Conservation (phyloP, 2,329 filamentous ascomycete genomes). For the Ramichloridium luteum region DNA sequence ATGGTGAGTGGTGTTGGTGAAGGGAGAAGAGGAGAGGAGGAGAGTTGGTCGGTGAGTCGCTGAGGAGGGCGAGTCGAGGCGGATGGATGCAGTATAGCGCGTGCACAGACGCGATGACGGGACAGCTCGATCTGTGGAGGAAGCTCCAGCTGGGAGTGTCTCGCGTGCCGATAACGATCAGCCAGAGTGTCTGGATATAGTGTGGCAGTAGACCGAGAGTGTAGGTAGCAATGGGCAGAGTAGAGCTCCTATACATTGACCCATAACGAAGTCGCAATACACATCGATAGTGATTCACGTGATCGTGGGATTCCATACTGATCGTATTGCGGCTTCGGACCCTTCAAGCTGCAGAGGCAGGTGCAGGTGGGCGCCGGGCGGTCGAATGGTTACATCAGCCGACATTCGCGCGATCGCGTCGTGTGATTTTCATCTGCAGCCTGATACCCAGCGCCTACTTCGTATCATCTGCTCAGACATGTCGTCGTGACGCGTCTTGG, state of each 20-base stretch:
- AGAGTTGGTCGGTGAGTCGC: constrained; percentile 3
- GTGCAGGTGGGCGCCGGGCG: too few relatives aligned
- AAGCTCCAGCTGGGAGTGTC: too few relatives aligned
- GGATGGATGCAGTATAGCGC: neutral
- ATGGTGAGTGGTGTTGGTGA: constrained; percentile 11
- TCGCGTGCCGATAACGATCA: too few relatives aligned
- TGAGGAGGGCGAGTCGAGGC: neutral
- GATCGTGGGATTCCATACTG: too few relatives aligned
- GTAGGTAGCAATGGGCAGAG: too few relatives aligned
- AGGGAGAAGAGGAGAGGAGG: constrained; percentile 6
- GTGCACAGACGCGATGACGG: neutral
- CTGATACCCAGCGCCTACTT: neutral
- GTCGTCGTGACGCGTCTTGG: neutral
- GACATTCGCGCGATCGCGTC: too few relatives aligned
- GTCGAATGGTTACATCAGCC: too few relatives aligned
- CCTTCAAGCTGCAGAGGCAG: too few relatives aligned
- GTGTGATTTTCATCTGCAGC: neutral
- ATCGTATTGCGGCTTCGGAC: too few relatives aligned
- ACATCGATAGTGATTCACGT: too few relatives aligned
- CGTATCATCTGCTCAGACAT: neutral
- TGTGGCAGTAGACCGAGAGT: neutral
- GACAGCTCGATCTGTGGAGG: neutral
- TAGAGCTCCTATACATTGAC: too few relatives aligned
- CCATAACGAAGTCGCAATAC: too few relatives aligned
- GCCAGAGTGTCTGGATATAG: constrained; percentile 2